Percentiles rank a stretch among this genome's conserved stretches.
Evolutionary conservation across 495 filamentous ascomycete genomes (phyloP).

Genomic region (Emericellopsis terricola): DNA sequence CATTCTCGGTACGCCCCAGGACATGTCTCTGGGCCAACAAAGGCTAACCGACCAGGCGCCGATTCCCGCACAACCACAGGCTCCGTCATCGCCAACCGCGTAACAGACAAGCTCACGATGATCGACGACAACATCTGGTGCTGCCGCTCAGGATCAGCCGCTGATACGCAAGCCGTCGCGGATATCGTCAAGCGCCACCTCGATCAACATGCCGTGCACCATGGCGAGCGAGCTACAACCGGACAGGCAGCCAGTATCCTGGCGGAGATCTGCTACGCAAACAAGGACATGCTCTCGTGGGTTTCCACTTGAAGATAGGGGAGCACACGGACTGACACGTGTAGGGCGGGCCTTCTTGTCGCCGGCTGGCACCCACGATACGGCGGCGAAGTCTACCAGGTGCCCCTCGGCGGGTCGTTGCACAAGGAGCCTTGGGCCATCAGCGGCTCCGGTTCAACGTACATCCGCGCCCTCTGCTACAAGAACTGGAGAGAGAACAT

Average conservation of each 20-base stretch:
- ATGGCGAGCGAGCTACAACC: conserved; percentile 77
- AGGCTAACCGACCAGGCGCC: conserved; percentile 36
- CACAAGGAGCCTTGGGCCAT: conserved; percentile 96
- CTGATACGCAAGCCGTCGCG: conserved; percentile 93
- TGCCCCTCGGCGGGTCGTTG: conserved; percentile 87
- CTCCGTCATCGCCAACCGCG: conserved; percentile 95
- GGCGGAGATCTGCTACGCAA: conserved; percentile 92
- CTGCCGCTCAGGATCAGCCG: conserved; percentile 89
- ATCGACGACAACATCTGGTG: conserved; percentile 99
- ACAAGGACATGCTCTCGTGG: conserved; percentile 82
- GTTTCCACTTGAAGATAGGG: conserved; percentile 2
- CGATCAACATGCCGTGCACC: conserved; percentile 75
- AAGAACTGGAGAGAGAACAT: conserved; percentile 91
- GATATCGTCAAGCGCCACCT: conserved; percentile 96
- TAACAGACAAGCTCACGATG: conserved; percentile 97
- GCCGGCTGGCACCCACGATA: conserved; percentile 87
- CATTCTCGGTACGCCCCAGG: conserved; percentile 45
- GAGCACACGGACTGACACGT: conserved; percentile 8
- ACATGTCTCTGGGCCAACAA: neutral
- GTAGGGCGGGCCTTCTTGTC: conserved; percentile 89
- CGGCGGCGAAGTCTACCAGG: conserved; percentile 92
- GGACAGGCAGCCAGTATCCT: conserved; percentile 88
- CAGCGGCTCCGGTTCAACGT: conserved; percentile 91
- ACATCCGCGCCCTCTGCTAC: conserved; percentile 98
- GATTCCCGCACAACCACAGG: conserved; percentile 98